phyloP scores from a whole-genome alignment of 2,329 filamentous ascomycete species.

The Ophiostoma tasmaniense region DNA sequence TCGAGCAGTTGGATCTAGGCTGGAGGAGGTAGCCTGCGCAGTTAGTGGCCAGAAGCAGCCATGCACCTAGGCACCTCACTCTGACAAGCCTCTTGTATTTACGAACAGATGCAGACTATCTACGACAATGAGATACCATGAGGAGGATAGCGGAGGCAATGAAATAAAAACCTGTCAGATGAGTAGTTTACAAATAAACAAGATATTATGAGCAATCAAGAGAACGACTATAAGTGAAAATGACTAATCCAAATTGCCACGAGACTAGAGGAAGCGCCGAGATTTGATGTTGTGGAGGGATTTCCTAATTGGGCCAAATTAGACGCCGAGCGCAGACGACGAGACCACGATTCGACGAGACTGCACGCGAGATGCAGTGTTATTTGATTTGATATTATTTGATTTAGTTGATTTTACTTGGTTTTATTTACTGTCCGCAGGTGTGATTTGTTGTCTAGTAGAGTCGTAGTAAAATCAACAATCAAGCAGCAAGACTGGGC shows the following conservation, averaged over 20 bases:
- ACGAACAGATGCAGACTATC: background rate
- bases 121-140: background rate
- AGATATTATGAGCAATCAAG: background rate
- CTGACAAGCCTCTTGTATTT: no score
- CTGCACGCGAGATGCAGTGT: background rate
- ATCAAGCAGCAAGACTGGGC: background rate
- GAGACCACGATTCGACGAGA: background rate
- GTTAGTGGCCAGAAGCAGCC: background rate
- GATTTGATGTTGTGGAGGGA: background rate
- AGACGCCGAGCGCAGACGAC: background rate
- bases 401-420: no score
- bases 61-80: background rate
- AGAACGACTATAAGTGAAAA: background rate
- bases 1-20: background rate
- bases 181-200: background rate
- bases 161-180: background rate
- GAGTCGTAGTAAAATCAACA: no score
- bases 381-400: background rate
- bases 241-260: background rate
- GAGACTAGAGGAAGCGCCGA: background rate
- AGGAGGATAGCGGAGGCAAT: background rate
- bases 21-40: background rate
- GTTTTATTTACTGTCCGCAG: background rate
- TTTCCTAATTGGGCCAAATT: constrained; percentile 6
- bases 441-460: background rate